phyloP scores from a whole-genome alignment of 306 rosid species.

The Lotus japonicus region DNA sequence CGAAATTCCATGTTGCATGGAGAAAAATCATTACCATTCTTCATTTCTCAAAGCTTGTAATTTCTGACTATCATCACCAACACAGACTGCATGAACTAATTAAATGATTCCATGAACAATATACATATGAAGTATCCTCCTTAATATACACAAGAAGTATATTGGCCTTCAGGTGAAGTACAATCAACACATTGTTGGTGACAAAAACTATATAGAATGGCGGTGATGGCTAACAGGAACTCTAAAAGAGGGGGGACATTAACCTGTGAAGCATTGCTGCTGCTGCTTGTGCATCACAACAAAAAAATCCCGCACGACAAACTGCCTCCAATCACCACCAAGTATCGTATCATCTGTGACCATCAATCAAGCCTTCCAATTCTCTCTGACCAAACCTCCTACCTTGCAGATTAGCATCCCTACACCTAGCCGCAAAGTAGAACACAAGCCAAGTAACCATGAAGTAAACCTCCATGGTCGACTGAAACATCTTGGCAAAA shows the following conservation, averaged over 20 bases:
- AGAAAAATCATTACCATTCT: constrained; percentile 36
- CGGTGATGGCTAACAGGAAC: constrained; percentile 32
- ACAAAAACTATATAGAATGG: constrained; percentile 48
- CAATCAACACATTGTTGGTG: constrained; percentile 48
- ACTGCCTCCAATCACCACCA: constrained; percentile 22
- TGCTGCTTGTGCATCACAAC: constrained; percentile 38
- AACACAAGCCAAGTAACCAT: constrained; percentile 85
- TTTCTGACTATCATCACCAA: constrained; percentile 33
- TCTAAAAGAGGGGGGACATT: constrained; percentile 39
- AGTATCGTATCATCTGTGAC: constrained; percentile 56
- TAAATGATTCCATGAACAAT: constrained; percentile 43
- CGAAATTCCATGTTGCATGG: constrained; percentile 31
- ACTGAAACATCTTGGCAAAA: constrained; percentile 68
- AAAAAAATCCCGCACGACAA: constrained; percentile 28
- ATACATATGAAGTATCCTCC: constrained; percentile 55
- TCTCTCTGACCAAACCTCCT: constrained; percentile 70
- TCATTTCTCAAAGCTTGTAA: constrained; percentile 39
- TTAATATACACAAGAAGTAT: constrained; percentile 66
- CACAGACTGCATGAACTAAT: constrained; percentile 31
- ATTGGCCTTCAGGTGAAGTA: constrained; percentile 50
- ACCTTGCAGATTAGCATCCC: constrained; percentile 63
- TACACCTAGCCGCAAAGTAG: constrained; percentile 67
- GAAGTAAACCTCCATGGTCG: constrained; percentile 85
- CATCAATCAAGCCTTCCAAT: constrained; percentile 62
- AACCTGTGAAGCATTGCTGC: constrained; percentile 45